These are phyloP conservation scores for Kuraishia floccosa DNA, from an alignment of 805 yeast genomes.

Conservation along the genomic window DNA sequence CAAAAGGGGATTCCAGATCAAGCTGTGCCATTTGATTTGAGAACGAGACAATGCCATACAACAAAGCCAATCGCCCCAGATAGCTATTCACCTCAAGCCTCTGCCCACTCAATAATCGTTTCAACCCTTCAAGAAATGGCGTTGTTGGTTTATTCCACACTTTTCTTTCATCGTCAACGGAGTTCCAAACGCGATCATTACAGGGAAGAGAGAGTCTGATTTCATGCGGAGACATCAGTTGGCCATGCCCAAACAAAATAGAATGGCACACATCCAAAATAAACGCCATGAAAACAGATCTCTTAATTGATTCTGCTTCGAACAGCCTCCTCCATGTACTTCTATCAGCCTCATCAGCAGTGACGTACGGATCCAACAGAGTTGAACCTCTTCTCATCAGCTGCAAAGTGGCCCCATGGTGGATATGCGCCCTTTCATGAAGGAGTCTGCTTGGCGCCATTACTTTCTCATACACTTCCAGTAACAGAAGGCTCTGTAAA, in stretches of 20 bases:
- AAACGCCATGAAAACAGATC: slow-evolving; percentile 74
- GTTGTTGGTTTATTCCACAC: slow-evolving; percentile 16
- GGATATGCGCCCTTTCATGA: slow-evolving; percentile 78
- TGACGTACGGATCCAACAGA: slow-evolving; percentile 12
- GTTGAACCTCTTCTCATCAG: slow-evolving; percentile 6
- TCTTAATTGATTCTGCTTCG: slow-evolving; percentile 65
- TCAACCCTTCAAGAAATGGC: slow-evolving; percentile 48
- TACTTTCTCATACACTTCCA: slow-evolving; percentile 76
- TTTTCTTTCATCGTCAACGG: too few relatives aligned
- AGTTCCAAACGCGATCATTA: slow-evolving; percentile 47
- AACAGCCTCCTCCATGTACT: slow-evolving; percentile 57
- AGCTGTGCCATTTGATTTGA: slow-evolving; percentile 66
- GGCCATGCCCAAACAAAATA: slow-evolving; percentile 65
- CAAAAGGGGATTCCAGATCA: too few relatives aligned
- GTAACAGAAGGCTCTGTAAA: slow-evolving; percentile 56
- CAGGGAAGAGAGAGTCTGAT: slow-evolving; percentile 53
- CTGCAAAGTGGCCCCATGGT: slow-evolving; percentile 53
- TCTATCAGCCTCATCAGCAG: slow-evolving; percentile 8
- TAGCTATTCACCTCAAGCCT: slow-evolving; percentile 34
- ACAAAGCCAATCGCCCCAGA: slow-evolving; percentile 55
- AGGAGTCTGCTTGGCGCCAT: slow-evolving; percentile 52
- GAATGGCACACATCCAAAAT: slow-evolving; percentile 74
- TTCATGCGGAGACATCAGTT: slow-evolving; percentile 45
- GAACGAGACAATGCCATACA: slow-evolving; percentile 57
- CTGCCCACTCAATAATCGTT: slow-evolving; percentile 41